Evolutionary conservation across 2,329 filamentous ascomycete species (phyloP), one percentile per base, ranked within the genome.

Genomic region (Blastomyces gilchristii): DNA sequence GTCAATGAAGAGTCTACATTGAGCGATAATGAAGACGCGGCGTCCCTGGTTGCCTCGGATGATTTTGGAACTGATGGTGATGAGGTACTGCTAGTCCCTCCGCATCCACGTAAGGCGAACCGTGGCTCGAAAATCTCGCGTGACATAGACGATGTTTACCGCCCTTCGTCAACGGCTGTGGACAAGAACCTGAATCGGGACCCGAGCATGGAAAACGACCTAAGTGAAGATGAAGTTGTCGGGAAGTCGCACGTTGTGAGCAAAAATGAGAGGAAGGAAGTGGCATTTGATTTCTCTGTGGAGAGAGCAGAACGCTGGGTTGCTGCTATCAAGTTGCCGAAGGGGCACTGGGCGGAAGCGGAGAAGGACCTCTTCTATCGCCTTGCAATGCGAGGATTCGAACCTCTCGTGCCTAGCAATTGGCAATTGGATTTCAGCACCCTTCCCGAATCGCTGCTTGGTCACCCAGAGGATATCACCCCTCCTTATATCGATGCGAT

Each of bases 371-470:
- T 85, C 2, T 81, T 81, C 66, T 78, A 80, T 63, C 80, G 80
- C 63, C 77, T 85, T 39, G 77, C 77, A 6, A 78, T 81, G 73
- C 81, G 83, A 52, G 83, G 83, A 18, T 80, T 79, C 61, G 83
- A 85, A 71, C 80, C 83, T 11, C 70, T 85, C 0, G 69, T 86
- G 14, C 81, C 82, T 1, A 69, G 71, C 14, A 74, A 74, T 64
- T 85, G 82, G 82, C 73, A 76, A 54, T 71, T 78, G 59, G 82
- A 85, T 66, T 84, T 85, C 65, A 72, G 73, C 9, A 83, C 79
- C 18, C 69, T 86, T 16, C 83, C 83, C 1, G 75, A 79, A 9
- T 74, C 76, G 9, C 70, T 86, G 1, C 86, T 85, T 71, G 77
- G 78, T 9, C 43, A 66, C 0, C 67, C 71, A 2, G 71, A 74